Conservation (phyloP, 1,284 basidiomycete genomes). For the Agaricales sp. region DNA sequence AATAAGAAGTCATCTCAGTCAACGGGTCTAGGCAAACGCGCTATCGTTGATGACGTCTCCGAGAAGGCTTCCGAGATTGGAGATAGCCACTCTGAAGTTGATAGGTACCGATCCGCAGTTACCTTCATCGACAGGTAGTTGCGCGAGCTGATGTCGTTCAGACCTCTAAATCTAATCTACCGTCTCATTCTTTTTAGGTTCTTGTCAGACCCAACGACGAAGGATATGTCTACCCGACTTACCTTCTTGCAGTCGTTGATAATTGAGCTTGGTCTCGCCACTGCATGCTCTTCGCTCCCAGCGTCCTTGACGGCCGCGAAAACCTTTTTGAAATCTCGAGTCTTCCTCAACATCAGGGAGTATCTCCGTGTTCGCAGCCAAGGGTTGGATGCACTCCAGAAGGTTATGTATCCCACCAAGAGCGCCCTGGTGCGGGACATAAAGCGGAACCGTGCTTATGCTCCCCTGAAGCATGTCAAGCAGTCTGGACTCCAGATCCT, state of each 20-base stretch:
- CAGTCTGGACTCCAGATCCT: slow-evolving; percentile 51
- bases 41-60: slow-evolving; percentile 43
- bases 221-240: slow-evolving; percentile 31
- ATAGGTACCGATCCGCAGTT: background rate
- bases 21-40: slow-evolving; percentile 23
- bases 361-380: slow-evolving; percentile 56
- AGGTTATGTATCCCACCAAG: slow-evolving; percentile 50
- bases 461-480: slow-evolving; percentile 49
- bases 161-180: background rate
- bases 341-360: slow-evolving; percentile 61
- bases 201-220: slow-evolving; percentile 39
- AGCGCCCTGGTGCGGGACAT: slow-evolving; percentile 51
- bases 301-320: slow-evolving; percentile 49
- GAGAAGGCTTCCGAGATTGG: slow-evolving; percentile 29
- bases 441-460: slow-evolving; percentile 31
- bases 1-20: slow-evolving; percentile 6
- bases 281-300: slow-evolving; percentile 32
- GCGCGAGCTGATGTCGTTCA: background rate
- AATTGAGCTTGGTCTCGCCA: slow-evolving; percentile 43
- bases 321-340: slow-evolving; percentile 49
- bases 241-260: slow-evolving; percentile 43
- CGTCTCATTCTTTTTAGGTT: slow-evolving; percentile 20
- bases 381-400: slow-evolving; percentile 49
- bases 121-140: background rate
- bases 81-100: slow-evolving; percentile 6